Base-by-base conservation (phyloP, 2,329 filamentous ascomycete species). In the Nemania bipapillata region DNA sequence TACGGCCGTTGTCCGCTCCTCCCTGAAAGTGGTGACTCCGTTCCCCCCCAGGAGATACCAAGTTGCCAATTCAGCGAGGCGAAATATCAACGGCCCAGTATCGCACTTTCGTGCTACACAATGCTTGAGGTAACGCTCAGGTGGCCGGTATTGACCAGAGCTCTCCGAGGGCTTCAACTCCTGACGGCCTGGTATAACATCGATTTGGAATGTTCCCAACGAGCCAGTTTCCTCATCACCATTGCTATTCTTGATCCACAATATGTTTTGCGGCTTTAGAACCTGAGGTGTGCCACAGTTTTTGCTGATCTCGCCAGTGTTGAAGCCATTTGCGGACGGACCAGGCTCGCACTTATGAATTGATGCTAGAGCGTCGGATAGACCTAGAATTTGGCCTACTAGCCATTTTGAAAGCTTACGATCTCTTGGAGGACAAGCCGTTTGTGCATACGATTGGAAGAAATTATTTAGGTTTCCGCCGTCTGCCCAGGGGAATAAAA, bases 331-430 rank as follows among this genome's bases (percentile, higher is more conserved):
- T 56, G 35, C 35, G 2, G 17, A 2, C 11, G 24, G 55, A 47
- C 47, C 20, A 47, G 11, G 55, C 37, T 57, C 24, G 17, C 55
- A 57, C 4, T 45, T 28, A 20, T 30, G 37, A 26, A 57, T 45
- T 20, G 37, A 57, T 45, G 37, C 22, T 28, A 57, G 22, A 20
- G 47, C 47, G 1, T 26, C n/a, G 8, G 47, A 57, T 17, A 57
- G 28, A 12, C 55, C 55, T 22, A 24, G 30, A 50, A 49, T 7
- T 24, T 59, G 56, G 9, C 7, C 32, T 11, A 42, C 56, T 15
- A 59, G 12, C 56, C 56, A 59, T 59, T 59, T 32, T 15, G 56
- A 32, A 32, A 59, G 56, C n/a, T 49, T 59, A 40, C 8, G 24
- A 24, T 49, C 42, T 49, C 56, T 59, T 24, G 56, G 40, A 32